Conservation (phyloP, 352 stramenopile species). For the Thalassiosira sp. region DNA sequence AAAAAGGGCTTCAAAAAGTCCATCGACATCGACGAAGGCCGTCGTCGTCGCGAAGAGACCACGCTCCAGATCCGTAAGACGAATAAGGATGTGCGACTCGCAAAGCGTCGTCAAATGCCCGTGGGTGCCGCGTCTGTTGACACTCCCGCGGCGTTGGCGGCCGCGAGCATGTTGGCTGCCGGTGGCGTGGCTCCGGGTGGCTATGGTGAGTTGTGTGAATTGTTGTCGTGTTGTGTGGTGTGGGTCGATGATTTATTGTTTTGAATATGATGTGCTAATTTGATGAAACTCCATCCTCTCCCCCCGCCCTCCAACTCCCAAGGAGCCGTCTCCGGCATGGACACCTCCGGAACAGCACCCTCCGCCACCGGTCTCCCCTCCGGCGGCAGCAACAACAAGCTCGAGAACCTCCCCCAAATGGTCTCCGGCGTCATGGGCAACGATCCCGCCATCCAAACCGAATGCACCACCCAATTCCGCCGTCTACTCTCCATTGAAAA, state of each 20-base stretch:
- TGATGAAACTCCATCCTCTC: background rate
- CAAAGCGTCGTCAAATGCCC: slow-evolving; percentile 84
- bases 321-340: slow-evolving; percentile 45
- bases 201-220: slow-evolving; percentile 30
- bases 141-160: slow-evolving; percentile 72
- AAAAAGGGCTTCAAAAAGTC: slow-evolving; percentile 88
- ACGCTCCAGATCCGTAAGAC: slow-evolving; percentile 89
- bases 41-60: slow-evolving; percentile 85
- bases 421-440: slow-evolving; percentile 90
- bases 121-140: slow-evolving; percentile 12
- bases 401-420: slow-evolving; percentile 94
- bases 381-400: slow-evolving; percentile 68
- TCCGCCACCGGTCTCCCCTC: slow-evolving; percentile 6
- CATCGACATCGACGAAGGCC: slow-evolving; percentile 84
- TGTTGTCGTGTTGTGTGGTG: background rate
- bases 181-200: slow-evolving; percentile 45
- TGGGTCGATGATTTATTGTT: background rate
- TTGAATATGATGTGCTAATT: background rate
- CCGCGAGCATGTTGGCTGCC: slow-evolving; percentile 69
- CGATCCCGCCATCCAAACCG: slow-evolving; percentile 91
- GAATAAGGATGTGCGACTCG: slow-evolving; percentile 88
- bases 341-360: background rate
- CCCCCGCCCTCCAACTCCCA: background rate
- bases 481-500: slow-evolving; percentile 98
- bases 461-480: slow-evolving; percentile 97